phyloP scores from a whole-genome alignment of 2,329 filamentous ascomycete species.

The Fusarium armeniacum region DNA sequence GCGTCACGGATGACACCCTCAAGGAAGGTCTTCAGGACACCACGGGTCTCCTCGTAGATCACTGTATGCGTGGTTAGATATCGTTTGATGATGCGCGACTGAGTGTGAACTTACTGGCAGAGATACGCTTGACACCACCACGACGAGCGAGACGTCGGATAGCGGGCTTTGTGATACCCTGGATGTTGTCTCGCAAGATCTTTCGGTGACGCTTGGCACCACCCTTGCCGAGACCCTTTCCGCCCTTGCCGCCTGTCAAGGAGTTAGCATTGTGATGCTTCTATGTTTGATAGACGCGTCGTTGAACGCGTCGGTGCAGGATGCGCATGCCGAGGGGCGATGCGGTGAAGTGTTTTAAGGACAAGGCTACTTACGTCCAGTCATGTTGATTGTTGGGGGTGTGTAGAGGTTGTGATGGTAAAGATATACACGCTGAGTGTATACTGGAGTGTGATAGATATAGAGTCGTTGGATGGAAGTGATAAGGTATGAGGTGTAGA shows the following conservation, averaged over 20 bases:
- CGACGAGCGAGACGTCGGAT: conserved; percentile 98
- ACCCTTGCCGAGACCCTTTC: conserved; percentile 98
- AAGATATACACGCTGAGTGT: conserved; percentile 35
- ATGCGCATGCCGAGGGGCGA: not conserved
- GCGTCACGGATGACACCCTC: conserved; percentile 82
- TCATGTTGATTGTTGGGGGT: conserved; percentile 68
- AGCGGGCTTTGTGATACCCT: conserved; percentile 98
- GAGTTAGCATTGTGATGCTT: conserved; percentile 72
- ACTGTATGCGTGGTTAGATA: conserved; percentile 73
- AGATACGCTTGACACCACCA: conserved; percentile 99
- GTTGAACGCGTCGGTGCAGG: not conserved
- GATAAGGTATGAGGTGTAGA: conserved; percentile 24
- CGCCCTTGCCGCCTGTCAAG: conserved; percentile 86
- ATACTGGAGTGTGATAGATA: conserved; percentile 21
- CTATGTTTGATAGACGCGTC: conserved; percentile 65
- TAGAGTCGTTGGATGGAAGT: conserved; percentile 37
- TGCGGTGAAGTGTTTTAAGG: conserved; percentile 7
- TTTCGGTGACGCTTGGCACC: conserved; percentile 99
- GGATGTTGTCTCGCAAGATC: conserved; percentile 99
- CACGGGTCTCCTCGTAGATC: conserved; percentile 85
- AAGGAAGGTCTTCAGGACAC: conserved; percentile 83
- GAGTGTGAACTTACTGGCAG: conserved; percentile 76
- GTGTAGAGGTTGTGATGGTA: conserved; percentile 30
- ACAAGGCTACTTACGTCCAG: conserved; percentile 74
- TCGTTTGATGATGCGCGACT: conserved; percentile 53